Evolutionary conservation across 495 filamentous ascomycete genomes (phyloP), one percentile per base, ranked within the genome.

Genomic region (Penicillium argentinense): DNA sequence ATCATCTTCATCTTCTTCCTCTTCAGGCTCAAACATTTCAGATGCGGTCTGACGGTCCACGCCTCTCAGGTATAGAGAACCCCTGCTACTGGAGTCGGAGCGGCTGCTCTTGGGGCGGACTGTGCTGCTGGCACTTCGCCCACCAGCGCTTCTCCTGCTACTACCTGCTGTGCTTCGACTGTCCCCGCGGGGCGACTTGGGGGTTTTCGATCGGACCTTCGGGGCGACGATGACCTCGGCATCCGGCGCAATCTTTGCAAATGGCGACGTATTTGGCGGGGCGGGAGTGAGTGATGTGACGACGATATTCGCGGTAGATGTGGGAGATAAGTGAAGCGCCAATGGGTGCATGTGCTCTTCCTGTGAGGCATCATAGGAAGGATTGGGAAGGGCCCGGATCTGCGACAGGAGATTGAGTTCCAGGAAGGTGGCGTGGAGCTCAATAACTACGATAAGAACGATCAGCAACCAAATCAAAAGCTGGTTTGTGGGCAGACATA

Each of bases 181-280:
- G 40, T 83, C 80, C 13, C 69, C 73, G 11, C 66, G 65, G 28
- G 76, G 69, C 19, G 78, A 78, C 39, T 80, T 79, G 28, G 67
- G 68, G 23, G 73, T 69, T 39, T 80, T 80, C 22, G 81, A 74
- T n/a, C 86, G 78, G 13, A 77, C 83, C 65, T 98, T 98, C 1
- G 93, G 93, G 3, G 93, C 92, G 18, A 98, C 95, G 47, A 96
- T 91, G 39, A 97, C 90, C 67, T 98, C 93, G 16, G 89, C 92
- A 61, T 97, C 90, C 0, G 91, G 86, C 0, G 87, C 84, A 46
- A 98, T 87, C 68, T 95, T 97, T 21, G 90, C 91, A 61, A 96
- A 96, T 3, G 87, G 78, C 5, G 83, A 81, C 16, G 82, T 78
- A 2, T 79, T 73, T 24, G 87, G 61, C 2, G 81, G 82, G n/a